Base-by-base conservation (phyloP, 129 eudicot species). In the Flaveria trinervia region DNA sequence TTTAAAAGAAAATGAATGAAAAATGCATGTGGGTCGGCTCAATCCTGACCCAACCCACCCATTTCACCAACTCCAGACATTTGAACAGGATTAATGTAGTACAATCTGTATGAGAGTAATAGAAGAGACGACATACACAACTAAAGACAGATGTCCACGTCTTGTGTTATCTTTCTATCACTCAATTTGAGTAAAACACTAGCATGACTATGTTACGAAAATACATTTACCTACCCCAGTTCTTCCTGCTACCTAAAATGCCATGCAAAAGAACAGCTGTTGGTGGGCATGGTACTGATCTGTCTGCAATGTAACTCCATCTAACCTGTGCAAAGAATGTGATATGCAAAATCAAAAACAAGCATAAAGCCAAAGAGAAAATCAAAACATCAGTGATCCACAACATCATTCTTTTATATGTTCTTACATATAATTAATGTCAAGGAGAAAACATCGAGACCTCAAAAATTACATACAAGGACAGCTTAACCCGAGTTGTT, bases 261-360 rank as follows among this genome's bases (percentile, higher is more conserved):
- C 98, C 98, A 82, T 93, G 98, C 83, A 93, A 65, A 76, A 93
- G 95, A 81, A 93, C 92, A 81, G 98, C 98, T 54, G 98, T 93
- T 44, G 98, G 96, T 61, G 98, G 98, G 59, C 90, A 88, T 65
- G 90, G 89, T 30, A 71, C 85, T 41, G 92, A 77, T 78, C 76
- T 83, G 84, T 83, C 90, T 86, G 87, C 76, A 83, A 93, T 88
- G 84, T 90, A 90, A 81, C 96, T 93, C 98, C 98, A 93, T 74
- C 87, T 85, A 72, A 90, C 98, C 68, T 64, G 68, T 64, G 45
- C 45, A 30, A 12, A 15, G 45, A 36, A 64, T 64, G 45, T 64
- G 68, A 64, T 44, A 64, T 28, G 45, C 20, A 5, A 64, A 64
- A 36, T 64, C 68, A 64, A 60, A 30, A 18, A 61, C 68, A 30